Evolutionary conservation across 176 grass and related monocot species (phyloP).

Genomic region (Leersia perrieri): DNA sequence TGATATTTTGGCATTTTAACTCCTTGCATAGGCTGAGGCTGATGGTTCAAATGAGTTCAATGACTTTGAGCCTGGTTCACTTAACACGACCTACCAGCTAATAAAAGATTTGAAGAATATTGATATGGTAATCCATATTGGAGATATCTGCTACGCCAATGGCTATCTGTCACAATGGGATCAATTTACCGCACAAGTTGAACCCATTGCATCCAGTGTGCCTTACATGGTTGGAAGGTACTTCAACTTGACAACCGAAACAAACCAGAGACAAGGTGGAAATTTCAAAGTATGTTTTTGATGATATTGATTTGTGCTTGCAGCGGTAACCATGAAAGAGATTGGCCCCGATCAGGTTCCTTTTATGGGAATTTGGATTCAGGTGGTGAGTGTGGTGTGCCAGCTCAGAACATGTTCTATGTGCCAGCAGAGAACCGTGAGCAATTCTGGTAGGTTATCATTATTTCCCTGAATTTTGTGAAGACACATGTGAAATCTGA

Average conservation of each 20-base stretch:
- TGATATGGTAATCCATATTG: slow-evolving; percentile 84
- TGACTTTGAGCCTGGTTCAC: slow-evolving; percentile 69
- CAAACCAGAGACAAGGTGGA: neutral
- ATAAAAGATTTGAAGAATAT: slow-evolving; percentile 82
- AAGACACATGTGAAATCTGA: neutral
- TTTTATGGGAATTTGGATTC: slow-evolving; percentile 85
- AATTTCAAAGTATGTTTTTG: neutral
- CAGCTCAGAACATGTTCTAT: slow-evolving; percentile 93
- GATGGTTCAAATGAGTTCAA: slow-evolving; percentile 90
- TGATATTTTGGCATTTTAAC: slow-evolving; percentile 14
- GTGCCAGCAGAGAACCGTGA: slow-evolving; percentile 78
- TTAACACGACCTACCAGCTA: slow-evolving; percentile 87
- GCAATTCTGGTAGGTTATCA: slow-evolving; percentile 64
- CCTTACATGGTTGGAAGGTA: slow-evolving; percentile 89
- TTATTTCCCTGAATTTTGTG: neutral
- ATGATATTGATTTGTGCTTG: slow-evolving; percentile 27
- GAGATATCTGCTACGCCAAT: slow-evolving; percentile 79
- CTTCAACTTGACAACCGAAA: neutral
- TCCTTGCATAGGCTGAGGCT: slow-evolving; percentile 60
- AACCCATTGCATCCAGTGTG: slow-evolving; percentile 75
- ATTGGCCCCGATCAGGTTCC: slow-evolving; percentile 92
- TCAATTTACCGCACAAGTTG: slow-evolving; percentile 88
- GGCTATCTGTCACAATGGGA: slow-evolving; percentile 97
- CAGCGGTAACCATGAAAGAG: slow-evolving; percentile 93
- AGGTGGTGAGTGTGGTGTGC: slow-evolving; percentile 84